Conservation (phyloP, 2,329 filamentous ascomycete genomes). For the Nemania sp. region DNA sequence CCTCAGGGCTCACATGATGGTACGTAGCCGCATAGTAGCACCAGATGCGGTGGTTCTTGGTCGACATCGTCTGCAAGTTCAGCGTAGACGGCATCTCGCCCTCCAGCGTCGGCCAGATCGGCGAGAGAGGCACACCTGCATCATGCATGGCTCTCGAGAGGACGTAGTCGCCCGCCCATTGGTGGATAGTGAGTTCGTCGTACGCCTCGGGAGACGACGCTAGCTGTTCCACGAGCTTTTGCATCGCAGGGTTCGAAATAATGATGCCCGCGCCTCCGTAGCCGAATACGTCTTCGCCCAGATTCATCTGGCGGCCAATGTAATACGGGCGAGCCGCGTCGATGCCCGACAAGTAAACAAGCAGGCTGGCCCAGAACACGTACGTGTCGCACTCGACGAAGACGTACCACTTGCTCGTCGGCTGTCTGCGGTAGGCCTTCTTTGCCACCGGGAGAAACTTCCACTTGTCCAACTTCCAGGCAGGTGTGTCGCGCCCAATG, state of each 20-base stretch:
- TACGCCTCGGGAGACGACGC: background rate
- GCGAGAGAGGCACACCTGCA: conserved; percentile 11
- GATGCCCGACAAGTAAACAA: conserved; percentile 15
- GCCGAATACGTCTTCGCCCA: conserved; percentile 11
- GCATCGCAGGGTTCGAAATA: conserved; percentile 25
- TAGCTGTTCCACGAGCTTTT: conserved; percentile 14
- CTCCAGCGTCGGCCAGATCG: conserved; percentile 22
- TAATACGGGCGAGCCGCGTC: conserved; percentile 21
- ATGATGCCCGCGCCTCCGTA: conserved; percentile 26
- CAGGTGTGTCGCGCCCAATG: conserved; percentile 21
- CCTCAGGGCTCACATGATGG: conserved; percentile 22
- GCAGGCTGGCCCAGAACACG: conserved; percentile 19
- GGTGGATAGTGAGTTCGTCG: conserved; percentile 18
- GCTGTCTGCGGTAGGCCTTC: conserved; percentile 19
- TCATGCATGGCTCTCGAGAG: conserved; percentile 21
- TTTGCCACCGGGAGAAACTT: conserved; percentile 23
- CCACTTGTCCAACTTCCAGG: conserved; percentile 28
- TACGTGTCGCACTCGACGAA: conserved; percentile 26
- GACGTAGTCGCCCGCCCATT: conserved; percentile 26
- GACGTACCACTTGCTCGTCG: conserved; percentile 23
- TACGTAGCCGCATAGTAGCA: conserved; percentile 22
- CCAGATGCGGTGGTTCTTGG: conserved; percentile 5
- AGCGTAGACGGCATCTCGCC: conserved; percentile 17
- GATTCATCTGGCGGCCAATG: conserved; percentile 25
- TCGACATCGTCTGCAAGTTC: conserved; percentile 6